These are phyloP conservation scores for Apiosordaria backusii DNA, from an alignment of 495 filamentous ascomycete species.

Conservation along the genomic window DNA sequence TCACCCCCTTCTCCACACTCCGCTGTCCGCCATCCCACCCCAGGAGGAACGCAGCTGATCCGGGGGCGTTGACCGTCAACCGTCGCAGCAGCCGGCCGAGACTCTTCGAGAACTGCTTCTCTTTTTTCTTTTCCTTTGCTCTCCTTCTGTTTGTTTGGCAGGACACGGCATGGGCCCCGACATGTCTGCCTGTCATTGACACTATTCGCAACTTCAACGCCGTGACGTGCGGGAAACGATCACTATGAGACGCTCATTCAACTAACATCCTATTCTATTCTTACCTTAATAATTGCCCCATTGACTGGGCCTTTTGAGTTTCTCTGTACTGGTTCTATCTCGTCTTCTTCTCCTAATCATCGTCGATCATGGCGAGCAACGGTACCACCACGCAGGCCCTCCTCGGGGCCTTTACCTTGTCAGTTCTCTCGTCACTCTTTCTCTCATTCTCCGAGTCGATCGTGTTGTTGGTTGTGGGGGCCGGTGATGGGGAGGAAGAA, in stretches of 20 bases:
- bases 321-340: slow-evolving; percentile 34
- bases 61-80: not conserved
- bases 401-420: slow-evolving; percentile 54
- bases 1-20: slow-evolving; percentile 13
- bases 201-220: slow-evolving; percentile 28
- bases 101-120: slow-evolving; percentile 9
- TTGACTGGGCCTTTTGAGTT: slow-evolving; percentile 47
- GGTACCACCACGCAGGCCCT: slow-evolving; percentile 49
- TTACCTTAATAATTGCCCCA: slow-evolving; percentile 45
- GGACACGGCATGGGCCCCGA: slow-evolving; percentile 24
- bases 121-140: slow-evolving; percentile 23
- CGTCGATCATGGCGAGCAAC: slow-evolving; percentile 43
- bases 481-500: not conserved
- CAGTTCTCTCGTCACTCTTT: slow-evolving; percentile 21
- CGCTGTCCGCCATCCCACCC: not conserved
- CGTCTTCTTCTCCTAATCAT: slow-evolving; percentile 16
- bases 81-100: not conserved
- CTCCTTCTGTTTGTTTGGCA: slow-evolving; percentile 21
- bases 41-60: not conserved
- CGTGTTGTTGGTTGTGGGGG: not conserved
- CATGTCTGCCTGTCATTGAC: slow-evolving; percentile 22
- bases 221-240: slow-evolving; percentile 22
- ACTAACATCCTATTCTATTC: slow-evolving; percentile 27
- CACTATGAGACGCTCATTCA: slow-evolving; percentile 33
- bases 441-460: not conserved